Base-by-base conservation (phyloP, 208 protist species). In the Trypanosoma grayi region DNA sequence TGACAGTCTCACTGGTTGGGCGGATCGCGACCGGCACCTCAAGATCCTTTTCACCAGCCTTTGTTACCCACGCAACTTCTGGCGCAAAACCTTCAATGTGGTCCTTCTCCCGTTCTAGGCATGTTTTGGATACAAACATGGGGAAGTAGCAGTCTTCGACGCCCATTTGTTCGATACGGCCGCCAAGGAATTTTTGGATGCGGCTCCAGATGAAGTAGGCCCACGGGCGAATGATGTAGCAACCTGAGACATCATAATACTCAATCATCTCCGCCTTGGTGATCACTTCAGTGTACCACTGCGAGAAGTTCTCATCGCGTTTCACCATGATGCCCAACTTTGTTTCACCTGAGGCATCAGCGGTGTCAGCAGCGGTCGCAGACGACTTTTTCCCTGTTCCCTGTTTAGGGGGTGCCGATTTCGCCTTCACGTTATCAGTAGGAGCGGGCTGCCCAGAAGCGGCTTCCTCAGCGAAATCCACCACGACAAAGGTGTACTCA, bases 231-330 rank as follows among this genome's bases (percentile, higher is more conserved):
- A 99, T 92, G 67, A 99, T 99, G 80, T 98, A 99, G 79, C 97
- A 99, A 16, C 98, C 98, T 20, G 94, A 98, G 37, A 99, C 96
- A 81, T 99, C 98, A 83, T 99, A 99, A 85, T 99, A 99, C 52
- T 99, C 98, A 63, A 99, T 98, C 89, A 99, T 95, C 81, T 99
- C 98, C 22, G 87, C 73, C 64, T 98, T 96, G 27, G 81, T 94
- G 68, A 99, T 98, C 11, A 99, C 93, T 71, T 99, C 87, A 27
- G 79, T 86, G 81, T 99, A 99, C 98, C 98, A 99, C 36, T 92
- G 84, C 13, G 88, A 60, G 66, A 98, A 98, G 74, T 99, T 91
- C 20, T 89, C 90, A 13, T 90, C 85, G 57, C 97, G 97, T 34
- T 69, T 85, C 28, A 60, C 76, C 62, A 73, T 77, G 45, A 98